Evolutionary conservation across 306 rosid species (phyloP).

Genomic region (Cucurbita maxima): DNA sequence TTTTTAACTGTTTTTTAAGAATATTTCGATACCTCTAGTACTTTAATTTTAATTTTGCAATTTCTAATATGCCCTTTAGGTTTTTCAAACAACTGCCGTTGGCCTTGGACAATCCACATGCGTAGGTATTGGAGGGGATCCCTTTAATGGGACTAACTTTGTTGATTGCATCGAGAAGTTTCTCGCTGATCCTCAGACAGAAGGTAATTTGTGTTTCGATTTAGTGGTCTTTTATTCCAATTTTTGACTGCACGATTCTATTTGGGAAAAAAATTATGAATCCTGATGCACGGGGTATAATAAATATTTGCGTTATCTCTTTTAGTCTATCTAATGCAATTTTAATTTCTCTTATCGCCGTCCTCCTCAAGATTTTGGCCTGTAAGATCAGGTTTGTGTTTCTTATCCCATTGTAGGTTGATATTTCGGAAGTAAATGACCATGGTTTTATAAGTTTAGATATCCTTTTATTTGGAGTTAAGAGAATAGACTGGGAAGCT

Average conservation of each 20-base stretch:
- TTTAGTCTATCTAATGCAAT: neutral
- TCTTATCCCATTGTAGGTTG: neutral
- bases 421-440: neutral
- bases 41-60: neutral
- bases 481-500: neutral
- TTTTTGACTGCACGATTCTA: neutral
- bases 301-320: neutral
- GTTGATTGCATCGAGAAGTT: conserved; percentile 83
- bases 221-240: neutral
- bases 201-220: conserved; percentile 35
- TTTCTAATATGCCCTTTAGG: conserved; percentile 29
- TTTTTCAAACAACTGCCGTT: conserved; percentile 93
- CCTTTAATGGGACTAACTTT: conserved; percentile 96
- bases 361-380: neutral
- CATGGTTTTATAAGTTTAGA: neutral
- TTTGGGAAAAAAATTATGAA: neutral
- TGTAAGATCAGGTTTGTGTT: neutral
- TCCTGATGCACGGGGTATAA: neutral
- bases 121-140: conserved; percentile 98
- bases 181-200: conserved; percentile 85
- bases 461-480: neutral
- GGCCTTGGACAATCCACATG: conserved; percentile 99
- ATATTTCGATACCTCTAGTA: neutral
- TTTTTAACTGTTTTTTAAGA: neutral
- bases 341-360: neutral